phyloP scores from a whole-genome alignment of 306 rosid genomes.

The Phaseolus lunatus region DNA sequence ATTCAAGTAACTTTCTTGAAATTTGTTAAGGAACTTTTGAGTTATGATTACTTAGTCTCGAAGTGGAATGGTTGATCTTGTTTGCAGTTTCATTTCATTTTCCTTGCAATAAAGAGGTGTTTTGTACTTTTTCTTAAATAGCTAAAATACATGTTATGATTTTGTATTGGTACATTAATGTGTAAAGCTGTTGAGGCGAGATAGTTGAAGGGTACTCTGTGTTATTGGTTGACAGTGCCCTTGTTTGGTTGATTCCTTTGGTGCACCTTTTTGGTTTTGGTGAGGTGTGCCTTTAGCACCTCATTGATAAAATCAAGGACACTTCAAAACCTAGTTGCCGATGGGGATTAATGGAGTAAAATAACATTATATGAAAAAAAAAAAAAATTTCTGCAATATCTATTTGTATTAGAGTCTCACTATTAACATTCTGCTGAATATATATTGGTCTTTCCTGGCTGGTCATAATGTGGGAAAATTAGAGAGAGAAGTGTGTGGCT shows the following conservation, averaged over 20 bases:
- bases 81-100: not conserved
- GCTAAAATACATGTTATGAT: constrained; percentile 25
- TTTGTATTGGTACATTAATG: constrained; percentile 10
- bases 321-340: not conserved
- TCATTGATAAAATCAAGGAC: not conserved
- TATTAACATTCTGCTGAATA: not conserved
- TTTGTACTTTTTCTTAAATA: not conserved
- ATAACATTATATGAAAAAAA: not conserved
- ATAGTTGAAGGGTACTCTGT: not conserved
- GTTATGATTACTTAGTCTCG: not conserved
- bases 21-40: constrained; percentile 10
- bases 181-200: not conserved
- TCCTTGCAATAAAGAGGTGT: constrained; percentile 16
- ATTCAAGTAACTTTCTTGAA: constrained; percentile 6
- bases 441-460: not conserved
- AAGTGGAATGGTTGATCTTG: constrained; percentile 5
- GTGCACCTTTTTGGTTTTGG: constrained; percentile 1
- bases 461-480: not conserved
- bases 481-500: not conserved
- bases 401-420: not conserved
- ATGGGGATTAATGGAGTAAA: not conserved
- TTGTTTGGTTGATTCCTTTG: constrained; percentile 15
- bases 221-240: constrained; percentile 6
- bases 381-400: not conserved
- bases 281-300: constrained; percentile 5